Conservation (phyloP, 2,329 filamentous ascomycete genomes). For the Tolypocladium sp. region DNA sequence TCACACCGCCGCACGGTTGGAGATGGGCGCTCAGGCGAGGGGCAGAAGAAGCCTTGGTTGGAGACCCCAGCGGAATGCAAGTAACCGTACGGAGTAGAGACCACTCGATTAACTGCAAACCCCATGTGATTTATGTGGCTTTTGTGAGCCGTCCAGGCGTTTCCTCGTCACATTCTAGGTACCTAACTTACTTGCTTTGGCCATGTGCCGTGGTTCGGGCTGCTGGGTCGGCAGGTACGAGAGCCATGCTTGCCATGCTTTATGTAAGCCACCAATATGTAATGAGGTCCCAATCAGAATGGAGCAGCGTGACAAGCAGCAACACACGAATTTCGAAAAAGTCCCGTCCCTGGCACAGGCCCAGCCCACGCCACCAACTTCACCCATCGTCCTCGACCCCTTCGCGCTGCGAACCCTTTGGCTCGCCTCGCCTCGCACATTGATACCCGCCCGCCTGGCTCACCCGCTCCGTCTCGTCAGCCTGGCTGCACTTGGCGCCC, state of each 20-base stretch:
- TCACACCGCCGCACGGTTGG: neutral
- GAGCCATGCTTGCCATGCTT: neutral
- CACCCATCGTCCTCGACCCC: neutral
- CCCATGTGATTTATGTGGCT: too few relatives aligned
- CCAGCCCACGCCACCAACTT: neutral
- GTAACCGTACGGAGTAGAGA: neutral
- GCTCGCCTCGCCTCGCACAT: neutral
- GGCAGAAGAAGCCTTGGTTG: neutral
- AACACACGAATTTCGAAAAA: constrained; percentile 2
- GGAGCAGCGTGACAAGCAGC: neutral
- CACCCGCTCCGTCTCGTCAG: neutral
- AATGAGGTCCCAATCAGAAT: neutral
- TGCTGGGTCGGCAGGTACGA: neutral
- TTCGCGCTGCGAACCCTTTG: neutral
- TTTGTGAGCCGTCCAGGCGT: too few relatives aligned
- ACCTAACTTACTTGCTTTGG: neutral
- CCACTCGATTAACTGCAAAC: too few relatives aligned
- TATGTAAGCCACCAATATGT: neutral
- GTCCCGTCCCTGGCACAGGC: neutral
- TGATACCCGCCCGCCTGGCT: neutral
- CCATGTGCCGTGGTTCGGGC: neutral
- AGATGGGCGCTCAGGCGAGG: neutral
- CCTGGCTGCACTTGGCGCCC: neutral
- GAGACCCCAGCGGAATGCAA: neutral
- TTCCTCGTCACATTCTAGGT: neutral